Conservation (phyloP, 116 monocot species). For the Iris pallida region DNA sequence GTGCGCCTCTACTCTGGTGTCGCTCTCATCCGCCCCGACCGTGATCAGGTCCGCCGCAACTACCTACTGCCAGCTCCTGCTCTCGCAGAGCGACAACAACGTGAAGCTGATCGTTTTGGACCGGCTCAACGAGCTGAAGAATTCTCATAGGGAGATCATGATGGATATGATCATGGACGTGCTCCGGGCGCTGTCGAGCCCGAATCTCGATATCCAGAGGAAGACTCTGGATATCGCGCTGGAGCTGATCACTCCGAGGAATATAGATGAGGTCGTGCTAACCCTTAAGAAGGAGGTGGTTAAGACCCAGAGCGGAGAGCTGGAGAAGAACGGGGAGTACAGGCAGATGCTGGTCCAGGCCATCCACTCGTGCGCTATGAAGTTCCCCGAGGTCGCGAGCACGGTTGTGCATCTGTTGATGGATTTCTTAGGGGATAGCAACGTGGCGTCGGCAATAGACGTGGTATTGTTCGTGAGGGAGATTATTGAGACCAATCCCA, state of each 20-base stretch:
- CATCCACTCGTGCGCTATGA: slow-evolving; percentile 80
- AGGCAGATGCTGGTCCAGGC: slow-evolving; percentile 93
- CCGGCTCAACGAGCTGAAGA: slow-evolving; percentile 63
- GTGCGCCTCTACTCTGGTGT: slow-evolving; percentile 66
- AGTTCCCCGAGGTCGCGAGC: slow-evolving; percentile 92
- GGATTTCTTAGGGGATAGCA: slow-evolving; percentile 90
- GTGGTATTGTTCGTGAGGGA: slow-evolving; percentile 84
- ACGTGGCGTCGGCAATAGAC: slow-evolving; percentile 86
- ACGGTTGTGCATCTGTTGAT: slow-evolving; percentile 86
- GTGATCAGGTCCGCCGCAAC: slow-evolving; percentile 73
- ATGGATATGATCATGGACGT: slow-evolving; percentile 90
- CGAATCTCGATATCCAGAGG: slow-evolving; percentile 74
- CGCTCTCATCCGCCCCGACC: slow-evolving; percentile 81
- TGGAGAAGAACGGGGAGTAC: slow-evolving; percentile 91
- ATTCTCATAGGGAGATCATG: slow-evolving; percentile 64
- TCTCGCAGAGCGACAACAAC: slow-evolving; percentile 87
- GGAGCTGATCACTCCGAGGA: slow-evolving; percentile 73
- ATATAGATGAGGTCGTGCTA: slow-evolving; percentile 86
- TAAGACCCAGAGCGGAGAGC: slow-evolving; percentile 83
- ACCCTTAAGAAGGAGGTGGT: slow-evolving; percentile 91
- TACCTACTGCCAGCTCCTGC: slow-evolving; percentile 83
- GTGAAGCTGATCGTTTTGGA: slow-evolving; percentile 85
- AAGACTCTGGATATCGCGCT: slow-evolving; percentile 75
- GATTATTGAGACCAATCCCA: slow-evolving; percentile 86
- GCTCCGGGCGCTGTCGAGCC: slow-evolving; percentile 66